Evolutionary conservation across 108 stramenopile genomes (phyloP).

Genomic region (Parmales sp.): DNA sequence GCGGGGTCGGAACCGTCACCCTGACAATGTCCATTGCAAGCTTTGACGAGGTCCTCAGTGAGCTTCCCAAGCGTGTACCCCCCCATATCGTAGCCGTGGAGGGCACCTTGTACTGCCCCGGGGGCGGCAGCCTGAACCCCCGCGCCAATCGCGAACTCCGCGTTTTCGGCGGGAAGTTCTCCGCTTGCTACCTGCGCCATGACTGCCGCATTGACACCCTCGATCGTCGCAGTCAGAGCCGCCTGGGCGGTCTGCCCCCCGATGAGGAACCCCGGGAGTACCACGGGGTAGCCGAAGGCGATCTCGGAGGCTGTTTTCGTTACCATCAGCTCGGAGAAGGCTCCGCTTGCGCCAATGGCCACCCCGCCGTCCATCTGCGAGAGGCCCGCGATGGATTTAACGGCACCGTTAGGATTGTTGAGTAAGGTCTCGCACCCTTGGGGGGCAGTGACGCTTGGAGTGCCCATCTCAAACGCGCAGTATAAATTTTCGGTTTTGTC

Average conservation of each 20-base stretch:
- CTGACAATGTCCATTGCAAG: no score
- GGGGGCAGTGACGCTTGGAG: background rate
- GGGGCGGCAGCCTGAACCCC: background rate
- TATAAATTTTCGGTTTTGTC: background rate
- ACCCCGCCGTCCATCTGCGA: background rate
- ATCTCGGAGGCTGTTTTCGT: background rate
- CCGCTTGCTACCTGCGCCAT: background rate
- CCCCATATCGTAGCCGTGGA: background rate
- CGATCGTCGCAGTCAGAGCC: background rate
- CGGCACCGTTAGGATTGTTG: background rate
- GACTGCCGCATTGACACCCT: background rate
- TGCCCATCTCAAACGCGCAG: background rate
- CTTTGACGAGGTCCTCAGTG: background rate
- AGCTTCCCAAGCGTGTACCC: background rate
- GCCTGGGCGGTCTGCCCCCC: background rate
- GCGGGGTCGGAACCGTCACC: no score
- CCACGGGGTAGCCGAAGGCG: background rate
- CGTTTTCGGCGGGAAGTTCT: background rate
- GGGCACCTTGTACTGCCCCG: background rate
- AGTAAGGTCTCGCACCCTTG: background rate
- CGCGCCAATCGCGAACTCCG: background rate
- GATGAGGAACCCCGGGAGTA: background rate
- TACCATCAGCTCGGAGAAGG: background rate
- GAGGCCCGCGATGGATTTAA: background rate
- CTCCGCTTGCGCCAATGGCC: background rate